phyloP scores from a whole-genome alignment of 2,329 filamentous ascomycete species.

The Exophiala bonariae region DNA sequence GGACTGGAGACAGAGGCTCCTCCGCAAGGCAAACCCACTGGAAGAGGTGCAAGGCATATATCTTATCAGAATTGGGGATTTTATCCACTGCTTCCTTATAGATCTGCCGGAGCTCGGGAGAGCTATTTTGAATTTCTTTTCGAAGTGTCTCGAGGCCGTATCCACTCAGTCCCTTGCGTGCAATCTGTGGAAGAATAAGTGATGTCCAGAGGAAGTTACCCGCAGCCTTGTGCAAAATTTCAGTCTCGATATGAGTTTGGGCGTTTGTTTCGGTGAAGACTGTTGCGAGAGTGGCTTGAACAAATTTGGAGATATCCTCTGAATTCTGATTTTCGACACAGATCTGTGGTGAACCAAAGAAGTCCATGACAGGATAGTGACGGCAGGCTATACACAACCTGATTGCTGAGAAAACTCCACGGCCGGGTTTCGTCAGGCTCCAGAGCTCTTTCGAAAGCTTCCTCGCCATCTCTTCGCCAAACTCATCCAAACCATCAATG shows the following conservation, averaged over 20 bases:
- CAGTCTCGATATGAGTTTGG: background rate
- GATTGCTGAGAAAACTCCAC: background rate
- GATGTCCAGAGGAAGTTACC: conserved; percentile 2
- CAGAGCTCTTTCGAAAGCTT: conserved; percentile 3
- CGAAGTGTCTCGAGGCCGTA: conserved; percentile 1
- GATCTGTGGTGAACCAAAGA: conserved; percentile 1
- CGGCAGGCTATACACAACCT: conserved; percentile 3
- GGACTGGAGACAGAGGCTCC: conserved; percentile 1
- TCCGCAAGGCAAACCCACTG: conserved; percentile 2
- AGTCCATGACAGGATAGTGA: conserved; percentile 3
- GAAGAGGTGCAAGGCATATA: background rate
- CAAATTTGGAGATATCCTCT: conserved; percentile 2
- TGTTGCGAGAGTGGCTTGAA: background rate
- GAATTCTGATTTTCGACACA: conserved; percentile 4
- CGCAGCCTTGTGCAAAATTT: background rate
- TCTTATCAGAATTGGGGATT: background rate
- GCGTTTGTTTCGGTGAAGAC: background rate
- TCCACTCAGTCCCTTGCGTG: background rate
- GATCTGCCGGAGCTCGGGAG: conserved; percentile 1
- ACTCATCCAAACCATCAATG: conserved; percentile 4
- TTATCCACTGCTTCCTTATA: conserved; percentile 3
- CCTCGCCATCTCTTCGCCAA: conserved; percentile 1
- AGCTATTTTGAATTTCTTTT: conserved; percentile 5
- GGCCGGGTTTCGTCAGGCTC: background rate
- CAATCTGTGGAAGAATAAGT: conserved; percentile 1